Base-by-base conservation (phyloP, 2,329 filamentous ascomycete species). In the Helotiales sp. region DNA sequence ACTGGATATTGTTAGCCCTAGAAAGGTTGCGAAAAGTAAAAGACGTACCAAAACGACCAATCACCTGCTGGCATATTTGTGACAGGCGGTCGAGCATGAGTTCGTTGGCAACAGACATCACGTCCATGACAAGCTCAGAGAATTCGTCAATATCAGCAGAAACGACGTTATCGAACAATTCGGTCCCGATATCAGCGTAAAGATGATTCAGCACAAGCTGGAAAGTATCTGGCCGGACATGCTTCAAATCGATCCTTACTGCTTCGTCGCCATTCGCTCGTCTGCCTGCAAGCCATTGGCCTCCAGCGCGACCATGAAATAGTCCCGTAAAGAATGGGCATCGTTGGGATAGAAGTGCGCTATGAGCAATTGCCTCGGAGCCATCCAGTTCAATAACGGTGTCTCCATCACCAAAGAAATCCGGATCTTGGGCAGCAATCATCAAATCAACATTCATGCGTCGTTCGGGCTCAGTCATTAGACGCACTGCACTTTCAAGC, bases 291-390 rank as follows among this genome's bases (percentile, higher is more conserved):
- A 99, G 80, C 95, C 95, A 99, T 65, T 84, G 83, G 0, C 95
- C 95, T 38, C 83, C 82, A 7, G 95, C 91, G 42, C 91, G 87
- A n/a, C 95, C 95, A 66, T 90, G 81, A 72, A 97, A 98, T 42
- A 99, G 79, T 1, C 89, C 90, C 62, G 93, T 80, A 63, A 99
- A 99, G 79, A 97, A 99, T 0, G 91, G 92, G 66, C 93, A 97
- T 63, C 95, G 81, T 67, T 88, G 86, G 63, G 91, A 93, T 33
- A 97, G 72, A 3, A 98, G 73, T 4, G 86, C 80, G 63, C 91
- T 93, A 68, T 99, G 95, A 1, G 89, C 87, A 13, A 79, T 76
- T 31, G 92, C 75, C 27, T 87, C 87, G n/a, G 84, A 83, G 22
- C 87, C 89, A 58, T 90, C 85, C 10, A 98, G 79, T 64, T 96